Evolutionary conservation across 2,329 filamentous ascomycete species (phyloP), one percentile per base, ranked within the genome.

Genomic region (Metarhizium humberi): DNA sequence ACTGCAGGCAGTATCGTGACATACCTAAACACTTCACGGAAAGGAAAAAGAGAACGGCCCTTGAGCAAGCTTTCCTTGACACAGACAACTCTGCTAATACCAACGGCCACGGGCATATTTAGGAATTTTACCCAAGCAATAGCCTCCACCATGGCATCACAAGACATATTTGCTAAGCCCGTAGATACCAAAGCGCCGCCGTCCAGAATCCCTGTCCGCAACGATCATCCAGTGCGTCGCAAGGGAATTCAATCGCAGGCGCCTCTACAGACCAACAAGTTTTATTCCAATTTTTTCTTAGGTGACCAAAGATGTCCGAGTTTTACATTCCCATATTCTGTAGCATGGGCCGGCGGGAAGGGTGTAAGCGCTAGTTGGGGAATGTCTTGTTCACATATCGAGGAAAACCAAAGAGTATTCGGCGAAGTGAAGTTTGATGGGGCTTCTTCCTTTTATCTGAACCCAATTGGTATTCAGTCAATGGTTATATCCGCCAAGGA

Each of bases 381-480:
- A 38, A 78, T 97, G 71, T 75, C 83, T 6, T 78, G 95, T 53
- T 86, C 86, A 8, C 90, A 96, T 65, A 77, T 85, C 11, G 86
- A 92, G 52, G 73, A 79, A 1, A 73, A 73, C 42, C 84, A 94
- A 67, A 72, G 86, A 54, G 84, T 85, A 0, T 88, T 81, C 64
- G 90, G 89, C 8, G 74, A 78, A 5, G 76, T 78, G 57, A 72
- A 75, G 51, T 70, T 69, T 30, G 75, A 77, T 36, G 81, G 78
- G 8, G 85, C 88, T 4, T 78, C 79, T 1, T 73, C 79, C 32
- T 96, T 87, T 66, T 96, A 88, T 62, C 79, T 87, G 66, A 94
- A 90, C 63, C 91, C 92, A 0, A 75, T 94, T 47, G 88, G 88
- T 0, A 87, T 95, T 30, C 87, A 95, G 64, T 90, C 88, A 1